Conservation (phyloP, 805 yeast genomes). For the Zygosaccharomyces siamensis region DNA sequence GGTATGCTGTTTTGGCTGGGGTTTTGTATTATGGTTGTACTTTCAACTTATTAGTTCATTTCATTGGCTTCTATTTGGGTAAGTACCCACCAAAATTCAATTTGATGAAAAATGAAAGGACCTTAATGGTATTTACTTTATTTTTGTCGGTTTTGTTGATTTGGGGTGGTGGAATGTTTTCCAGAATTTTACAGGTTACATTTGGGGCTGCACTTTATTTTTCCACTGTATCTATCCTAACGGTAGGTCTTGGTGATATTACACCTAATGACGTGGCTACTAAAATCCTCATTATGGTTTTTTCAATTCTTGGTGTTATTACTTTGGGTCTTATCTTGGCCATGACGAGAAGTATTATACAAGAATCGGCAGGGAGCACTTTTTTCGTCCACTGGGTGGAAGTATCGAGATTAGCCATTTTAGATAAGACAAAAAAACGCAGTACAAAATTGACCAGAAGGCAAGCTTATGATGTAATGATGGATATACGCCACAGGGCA, state of each 20-base stretch:
- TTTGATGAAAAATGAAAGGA: conserved; percentile 60
- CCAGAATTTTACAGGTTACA: conserved; percentile 41
- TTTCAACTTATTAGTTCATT: conserved; percentile 49
- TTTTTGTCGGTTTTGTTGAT: conserved; percentile 62
- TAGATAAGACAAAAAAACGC: conserved; percentile 13
- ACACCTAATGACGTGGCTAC: conserved; percentile 50
- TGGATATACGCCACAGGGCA: conserved; percentile 44
- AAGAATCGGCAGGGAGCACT: conserved; percentile 57
- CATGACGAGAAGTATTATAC: conserved; percentile 60
- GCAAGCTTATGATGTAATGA: conserved; percentile 54
- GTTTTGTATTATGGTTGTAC: conserved; percentile 57
- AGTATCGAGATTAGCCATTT: conserved; percentile 37
- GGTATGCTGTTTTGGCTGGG: conserved; percentile 70
- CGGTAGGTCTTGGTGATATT: conserved; percentile 79
- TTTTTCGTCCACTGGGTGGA: conserved; percentile 65
- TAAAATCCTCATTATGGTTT: conserved; percentile 54
- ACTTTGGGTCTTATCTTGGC: conserved; percentile 69
- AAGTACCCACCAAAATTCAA: conserved; percentile 71
- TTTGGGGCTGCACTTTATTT: conserved; percentile 70
- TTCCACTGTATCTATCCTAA: conserved; percentile 65
- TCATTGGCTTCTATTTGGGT: conserved; percentile 51
- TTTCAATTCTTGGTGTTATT: conserved; percentile 65
- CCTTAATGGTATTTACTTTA: conserved; percentile 68
- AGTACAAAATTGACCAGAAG: conserved; percentile 35
- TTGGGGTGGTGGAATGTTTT: conserved; percentile 61